phyloP scores from a whole-genome alignment of 495 filamentous ascomycete species.

The Podospora anserina region DNA sequence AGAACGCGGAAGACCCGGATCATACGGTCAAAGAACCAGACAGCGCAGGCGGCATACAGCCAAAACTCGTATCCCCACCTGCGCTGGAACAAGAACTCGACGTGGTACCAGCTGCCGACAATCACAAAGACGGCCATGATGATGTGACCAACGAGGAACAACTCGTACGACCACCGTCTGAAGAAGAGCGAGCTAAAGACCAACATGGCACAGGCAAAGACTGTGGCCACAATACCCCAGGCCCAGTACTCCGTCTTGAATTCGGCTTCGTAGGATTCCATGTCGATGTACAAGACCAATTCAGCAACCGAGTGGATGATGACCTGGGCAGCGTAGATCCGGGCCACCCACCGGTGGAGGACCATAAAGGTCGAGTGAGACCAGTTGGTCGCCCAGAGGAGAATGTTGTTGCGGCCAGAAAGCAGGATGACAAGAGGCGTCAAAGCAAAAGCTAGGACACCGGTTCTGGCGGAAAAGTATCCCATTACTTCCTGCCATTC shows the following conservation, averaged over 20 bases:
- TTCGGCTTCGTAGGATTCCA: constrained; percentile 26
- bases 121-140: constrained; percentile 38
- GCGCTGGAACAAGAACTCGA: constrained; percentile 16
- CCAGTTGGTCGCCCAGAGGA: constrained; percentile 48
- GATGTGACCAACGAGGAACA: constrained; percentile 44
- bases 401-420: constrained; percentile 44
- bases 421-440: constrained; percentile 38
- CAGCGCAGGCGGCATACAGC: constrained; percentile 42
- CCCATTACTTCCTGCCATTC: constrained; percentile 30
- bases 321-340: constrained; percentile 37
- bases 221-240: constrained; percentile 44
- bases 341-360: constrained; percentile 47
- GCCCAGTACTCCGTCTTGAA: constrained; percentile 35
- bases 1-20: constrained; percentile 32
- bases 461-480: constrained; percentile 41
- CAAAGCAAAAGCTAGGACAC: constrained; percentile 31
- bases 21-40: constrained; percentile 49
- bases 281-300: constrained; percentile 24
- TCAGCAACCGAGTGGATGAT: constrained; percentile 36
- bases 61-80: constrained; percentile 42
- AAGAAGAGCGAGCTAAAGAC: constrained; percentile 29
- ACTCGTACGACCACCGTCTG: constrained; percentile 38
- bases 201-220: constrained; percentile 24
- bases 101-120: constrained; percentile 46
- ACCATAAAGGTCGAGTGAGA: constrained; percentile 43